phyloP scores from a whole-genome alignment of 2,329 filamentous ascomycete species.

The Furcasterigmium furcatum region DNA sequence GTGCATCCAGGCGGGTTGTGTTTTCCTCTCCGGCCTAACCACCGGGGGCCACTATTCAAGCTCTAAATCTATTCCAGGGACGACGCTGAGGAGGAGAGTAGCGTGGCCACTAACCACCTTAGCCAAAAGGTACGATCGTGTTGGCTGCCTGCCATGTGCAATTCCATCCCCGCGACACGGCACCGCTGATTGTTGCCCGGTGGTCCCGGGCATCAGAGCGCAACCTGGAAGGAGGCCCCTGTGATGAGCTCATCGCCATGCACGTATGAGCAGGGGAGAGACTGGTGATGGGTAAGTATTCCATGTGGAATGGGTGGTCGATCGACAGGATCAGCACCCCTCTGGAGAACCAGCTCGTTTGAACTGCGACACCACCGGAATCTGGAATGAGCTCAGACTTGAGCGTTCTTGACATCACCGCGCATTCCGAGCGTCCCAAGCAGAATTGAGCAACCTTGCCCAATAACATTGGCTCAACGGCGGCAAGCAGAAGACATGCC shows the following conservation, averaged over 20 bases:
- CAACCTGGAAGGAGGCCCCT: too few relatives aligned
- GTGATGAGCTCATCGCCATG: too few relatives aligned
- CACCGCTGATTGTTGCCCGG: too few relatives aligned
- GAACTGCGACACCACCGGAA: not conserved
- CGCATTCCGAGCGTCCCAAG: not conserved
- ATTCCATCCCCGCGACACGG: too few relatives aligned
- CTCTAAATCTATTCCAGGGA: not conserved
- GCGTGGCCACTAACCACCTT: not conserved
- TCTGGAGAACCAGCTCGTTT: not conserved
- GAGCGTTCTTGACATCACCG: constrained; percentile 1
- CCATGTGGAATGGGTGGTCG: too few relatives aligned
- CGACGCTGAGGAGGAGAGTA: not conserved
- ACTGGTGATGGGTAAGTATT: too few relatives aligned
- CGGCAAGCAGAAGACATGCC: too few relatives aligned
- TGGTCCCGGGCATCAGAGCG: too few relatives aligned
- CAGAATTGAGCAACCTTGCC: not conserved
- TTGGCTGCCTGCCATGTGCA: not conserved
- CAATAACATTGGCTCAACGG: too few relatives aligned
- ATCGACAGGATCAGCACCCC: too few relatives aligned
- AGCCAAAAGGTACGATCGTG: not conserved
- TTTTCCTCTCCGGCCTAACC: not conserved
- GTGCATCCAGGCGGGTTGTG: too few relatives aligned
- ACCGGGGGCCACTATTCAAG: not conserved
- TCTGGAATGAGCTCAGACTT: not conserved
- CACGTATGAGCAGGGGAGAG: too few relatives aligned